Conservation (phyloP, 1,284 basidiomycete genomes). For the Cutaneotrichosporon sp. region DNA sequence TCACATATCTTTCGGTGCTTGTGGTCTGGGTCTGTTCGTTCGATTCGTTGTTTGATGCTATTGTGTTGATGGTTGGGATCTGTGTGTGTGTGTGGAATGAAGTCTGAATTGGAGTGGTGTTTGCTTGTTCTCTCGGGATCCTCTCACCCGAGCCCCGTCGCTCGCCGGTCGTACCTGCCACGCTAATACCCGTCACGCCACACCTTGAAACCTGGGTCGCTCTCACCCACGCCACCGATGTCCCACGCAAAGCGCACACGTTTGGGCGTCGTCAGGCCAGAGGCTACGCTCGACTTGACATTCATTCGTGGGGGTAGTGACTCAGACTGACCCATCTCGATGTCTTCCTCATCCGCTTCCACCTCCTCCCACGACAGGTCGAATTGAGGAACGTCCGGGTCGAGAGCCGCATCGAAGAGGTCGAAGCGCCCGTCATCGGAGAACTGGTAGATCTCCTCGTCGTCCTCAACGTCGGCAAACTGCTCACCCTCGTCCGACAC, state of each 20-base stretch:
- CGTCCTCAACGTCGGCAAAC: slow-evolving; percentile 1
- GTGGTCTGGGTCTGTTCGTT: neutral
- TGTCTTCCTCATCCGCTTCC: neutral
- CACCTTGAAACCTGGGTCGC: slow-evolving; percentile 33
- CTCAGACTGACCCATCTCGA: slow-evolving; percentile 2
- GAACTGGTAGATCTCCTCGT: slow-evolving; percentile 15
- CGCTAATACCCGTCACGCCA: slow-evolving; percentile 41
- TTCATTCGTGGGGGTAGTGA: slow-evolving; percentile 16
- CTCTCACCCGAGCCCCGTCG: neutral
- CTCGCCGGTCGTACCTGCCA: neutral
- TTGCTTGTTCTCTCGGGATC: neutral
- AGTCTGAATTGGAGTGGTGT: neutral
- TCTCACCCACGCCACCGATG: slow-evolving; percentile 19
- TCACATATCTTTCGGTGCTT: neutral
- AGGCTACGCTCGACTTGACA: slow-evolving; percentile 29
- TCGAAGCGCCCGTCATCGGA: slow-evolving; percentile 4
- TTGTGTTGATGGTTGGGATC: neutral
- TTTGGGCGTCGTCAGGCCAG: slow-evolving; percentile 29
- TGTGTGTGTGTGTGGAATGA: neutral
- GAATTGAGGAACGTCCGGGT: neutral
- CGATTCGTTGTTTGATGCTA: neutral
- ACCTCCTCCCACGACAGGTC: neutral
- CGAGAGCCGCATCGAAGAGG: neutral
- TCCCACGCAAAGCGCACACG: slow-evolving; percentile 25
- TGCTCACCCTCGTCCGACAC: neutral